Evolutionary conservation across 495 filamentous ascomycete genomes (phyloP).

Genomic region (Aspergillus leporis): DNA sequence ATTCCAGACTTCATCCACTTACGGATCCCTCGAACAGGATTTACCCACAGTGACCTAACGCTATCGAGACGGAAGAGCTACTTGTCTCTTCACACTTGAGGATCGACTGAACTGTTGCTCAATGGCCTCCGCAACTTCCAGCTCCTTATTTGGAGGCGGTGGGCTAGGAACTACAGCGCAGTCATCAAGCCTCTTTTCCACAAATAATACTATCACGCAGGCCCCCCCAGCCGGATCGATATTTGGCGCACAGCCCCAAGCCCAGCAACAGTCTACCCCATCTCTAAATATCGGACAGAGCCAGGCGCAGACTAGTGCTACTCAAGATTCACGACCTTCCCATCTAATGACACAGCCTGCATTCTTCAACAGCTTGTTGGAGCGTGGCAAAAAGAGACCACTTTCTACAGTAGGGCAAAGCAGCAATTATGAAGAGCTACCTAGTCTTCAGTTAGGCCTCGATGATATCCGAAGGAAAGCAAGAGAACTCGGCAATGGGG

Average conservation of each 20-base stretch:
- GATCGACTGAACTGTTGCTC: constrained; percentile 7
- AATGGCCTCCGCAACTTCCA: constrained; percentile 29
- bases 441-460: constrained; percentile 74
- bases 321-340: constrained; percentile 23
- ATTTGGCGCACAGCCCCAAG: constrained; percentile 31
- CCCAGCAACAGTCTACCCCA: constrained; percentile 37
- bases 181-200: constrained; percentile 35
- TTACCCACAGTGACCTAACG: background rate
- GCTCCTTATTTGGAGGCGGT: constrained; percentile 40
- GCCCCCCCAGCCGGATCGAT: constrained; percentile 26
- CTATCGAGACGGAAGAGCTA: background rate
- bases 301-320: constrained; percentile 22
- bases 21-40: background rate
- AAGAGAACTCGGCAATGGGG: constrained; percentile 66
- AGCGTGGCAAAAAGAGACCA: constrained; percentile 63
- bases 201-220: constrained; percentile 34
- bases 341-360: constrained; percentile 54
- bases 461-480: constrained; percentile 85
- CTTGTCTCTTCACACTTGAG: background rate
- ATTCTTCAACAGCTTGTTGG: constrained; percentile 85
- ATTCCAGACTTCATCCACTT: background rate
- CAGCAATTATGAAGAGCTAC: constrained; percentile 48
- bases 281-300: constrained; percentile 35
- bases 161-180: constrained; percentile 33
- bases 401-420: constrained; percentile 38